Conservation (phyloP, 306 rosid genomes). For the Medicago arabica region DNA sequence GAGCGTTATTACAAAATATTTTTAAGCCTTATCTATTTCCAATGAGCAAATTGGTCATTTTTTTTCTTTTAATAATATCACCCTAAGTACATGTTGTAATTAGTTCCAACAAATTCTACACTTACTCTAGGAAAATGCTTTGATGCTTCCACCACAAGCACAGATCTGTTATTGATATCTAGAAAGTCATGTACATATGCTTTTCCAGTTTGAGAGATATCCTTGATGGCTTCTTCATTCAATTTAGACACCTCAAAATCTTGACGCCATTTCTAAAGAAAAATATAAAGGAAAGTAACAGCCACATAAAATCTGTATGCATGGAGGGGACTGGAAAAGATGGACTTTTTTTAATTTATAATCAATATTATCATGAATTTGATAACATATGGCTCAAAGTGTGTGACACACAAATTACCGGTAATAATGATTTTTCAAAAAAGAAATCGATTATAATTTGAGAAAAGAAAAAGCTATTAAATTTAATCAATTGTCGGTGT, state of each 20-base stretch:
- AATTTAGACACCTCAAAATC: constrained; percentile 76
- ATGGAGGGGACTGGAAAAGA: neutral
- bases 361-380: neutral
- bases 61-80: no score
- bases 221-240: constrained; percentile 69
- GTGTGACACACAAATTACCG: no score
- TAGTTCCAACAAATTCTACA: constrained; percentile 21
- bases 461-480: neutral
- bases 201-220: constrained; percentile 78
- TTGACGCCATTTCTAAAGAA: constrained; percentile 85
- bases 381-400: neutral
- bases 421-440: no score
- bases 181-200: constrained; percentile 77
- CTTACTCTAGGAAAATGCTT: constrained; percentile 85
- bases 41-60: no score
- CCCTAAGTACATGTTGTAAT: no score
- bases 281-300: constrained; percentile 44
- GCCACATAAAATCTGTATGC: neutral
- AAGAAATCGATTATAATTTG: no score
- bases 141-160: constrained; percentile 77
- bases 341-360: no score
- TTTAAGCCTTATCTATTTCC: no score
- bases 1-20: no score
- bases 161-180: constrained; percentile 79
- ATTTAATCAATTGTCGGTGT: neutral